A percentile compares a stretch with the other conserved stretches of the same genome.
phyloP scores from a whole-genome alignment of 1,284 basidiomycete species.

The Lentinula novae-zelandiae region DNA sequence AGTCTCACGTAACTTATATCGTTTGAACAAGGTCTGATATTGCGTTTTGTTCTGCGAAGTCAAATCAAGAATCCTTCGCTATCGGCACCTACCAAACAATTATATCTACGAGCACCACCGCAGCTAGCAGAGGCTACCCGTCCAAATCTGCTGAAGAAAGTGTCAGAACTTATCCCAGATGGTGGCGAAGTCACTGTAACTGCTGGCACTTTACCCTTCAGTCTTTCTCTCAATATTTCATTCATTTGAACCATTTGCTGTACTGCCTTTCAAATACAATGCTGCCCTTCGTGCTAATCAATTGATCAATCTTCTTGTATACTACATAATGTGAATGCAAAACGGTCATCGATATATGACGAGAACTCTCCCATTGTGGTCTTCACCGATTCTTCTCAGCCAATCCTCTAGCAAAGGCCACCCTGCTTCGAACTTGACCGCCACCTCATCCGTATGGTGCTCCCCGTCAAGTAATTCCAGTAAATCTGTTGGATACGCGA shows the following conservation, averaged over 20 bases:
- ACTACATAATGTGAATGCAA: neutral
- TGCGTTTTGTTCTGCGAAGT: conserved; percentile 36
- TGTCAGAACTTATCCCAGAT: conserved; percentile 75
- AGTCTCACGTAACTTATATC: conserved; percentile 25
- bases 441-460: conserved; percentile 90
- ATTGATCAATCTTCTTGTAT: too few species aligned
- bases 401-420: conserved; percentile 83
- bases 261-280: neutral
- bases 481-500: conserved; percentile 55
- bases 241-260: conserved; percentile 36
- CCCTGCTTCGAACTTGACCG: conserved; percentile 75
- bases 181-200: conserved; percentile 86
- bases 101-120: conserved; percentile 92
- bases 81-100: conserved; percentile 61
- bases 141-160: conserved; percentile 82
- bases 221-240: conserved; percentile 65
- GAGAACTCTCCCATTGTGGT: conserved; percentile 36
- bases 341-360: conserved; percentile 37
- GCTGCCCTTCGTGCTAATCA: too few species aligned
- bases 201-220: conserved; percentile 85
- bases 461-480: conserved; percentile 74
- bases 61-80: conserved; percentile 93
- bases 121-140: conserved; percentile 86
- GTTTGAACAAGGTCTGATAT: conserved; percentile 1
- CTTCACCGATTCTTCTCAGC: conserved; percentile 63